Evolutionary conservation across 2,329 filamentous ascomycete genomes (phyloP).

Genomic region (Didymella glomerata): DNA sequence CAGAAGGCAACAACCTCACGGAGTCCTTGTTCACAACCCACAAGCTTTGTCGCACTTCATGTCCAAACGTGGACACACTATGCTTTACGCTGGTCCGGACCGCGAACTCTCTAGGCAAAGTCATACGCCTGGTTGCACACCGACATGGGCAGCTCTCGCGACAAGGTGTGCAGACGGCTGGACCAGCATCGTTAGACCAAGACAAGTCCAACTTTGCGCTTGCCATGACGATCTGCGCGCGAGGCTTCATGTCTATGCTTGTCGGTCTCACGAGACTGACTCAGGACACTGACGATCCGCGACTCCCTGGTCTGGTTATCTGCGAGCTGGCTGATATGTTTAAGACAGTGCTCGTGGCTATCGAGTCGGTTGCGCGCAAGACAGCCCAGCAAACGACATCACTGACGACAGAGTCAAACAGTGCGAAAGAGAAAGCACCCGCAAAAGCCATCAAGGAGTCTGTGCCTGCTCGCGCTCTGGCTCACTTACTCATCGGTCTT

Average conservation of each 20-base stretch:
- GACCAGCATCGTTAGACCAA: conserved; percentile 29
- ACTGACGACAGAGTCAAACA: conserved; percentile 12
- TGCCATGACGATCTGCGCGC: conserved; percentile 40
- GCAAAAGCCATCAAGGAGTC: conserved; percentile 31
- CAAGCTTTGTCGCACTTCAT: conserved; percentile 34
- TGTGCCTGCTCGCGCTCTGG: conserved; percentile 36
- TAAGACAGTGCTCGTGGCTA: conserved; percentile 43
- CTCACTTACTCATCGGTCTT: conserved; percentile 49
- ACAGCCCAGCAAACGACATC: conserved; percentile 23
- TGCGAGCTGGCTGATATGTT: conserved; percentile 51
- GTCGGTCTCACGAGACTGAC: conserved; percentile 40
- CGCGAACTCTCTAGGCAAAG: conserved; percentile 34
- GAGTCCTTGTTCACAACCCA: conserved; percentile 44
- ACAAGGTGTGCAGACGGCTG: conserved; percentile 15
- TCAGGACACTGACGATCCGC: conserved; percentile 20
- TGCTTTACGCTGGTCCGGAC: conserved; percentile 39
- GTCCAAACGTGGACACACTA: conserved; percentile 28
- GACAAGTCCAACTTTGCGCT: conserved; percentile 39
- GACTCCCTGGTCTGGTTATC: conserved; percentile 35
- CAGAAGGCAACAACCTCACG: conserved; percentile 35
- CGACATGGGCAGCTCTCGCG: conserved; percentile 32
- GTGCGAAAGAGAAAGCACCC: conserved; percentile 19
- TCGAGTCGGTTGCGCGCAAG: conserved; percentile 39
- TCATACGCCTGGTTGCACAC: conserved; percentile 34
- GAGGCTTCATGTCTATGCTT: conserved; percentile 45